Conservation (phyloP, 371 early-diverging fungal genomes). For the Syncephalastrum contaminatum region DNA sequence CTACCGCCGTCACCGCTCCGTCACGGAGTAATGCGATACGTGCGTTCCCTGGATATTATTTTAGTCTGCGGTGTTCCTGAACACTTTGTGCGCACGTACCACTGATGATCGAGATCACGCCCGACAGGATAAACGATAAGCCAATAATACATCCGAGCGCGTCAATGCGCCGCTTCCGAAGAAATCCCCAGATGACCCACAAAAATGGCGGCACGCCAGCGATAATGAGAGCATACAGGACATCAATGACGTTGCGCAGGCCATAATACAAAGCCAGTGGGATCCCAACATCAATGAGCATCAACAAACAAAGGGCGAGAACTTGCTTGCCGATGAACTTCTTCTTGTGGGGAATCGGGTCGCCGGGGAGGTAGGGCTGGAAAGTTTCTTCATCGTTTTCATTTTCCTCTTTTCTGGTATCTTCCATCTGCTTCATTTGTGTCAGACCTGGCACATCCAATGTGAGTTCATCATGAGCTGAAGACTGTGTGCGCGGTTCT, state of each 20-base stretch:
- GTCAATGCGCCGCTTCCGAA: slow-evolving; percentile 30
- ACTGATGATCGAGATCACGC: slow-evolving; percentile 35
- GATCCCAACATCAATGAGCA: slow-evolving; percentile 32
- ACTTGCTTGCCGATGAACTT: neutral
- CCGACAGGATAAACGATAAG: slow-evolving; percentile 40
- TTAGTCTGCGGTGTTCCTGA: neutral
- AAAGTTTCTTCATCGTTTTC: too few relatives aligned
- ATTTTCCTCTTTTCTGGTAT: too few relatives aligned
- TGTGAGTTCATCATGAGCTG: too few relatives aligned
- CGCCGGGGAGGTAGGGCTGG: slow-evolving; percentile 1
- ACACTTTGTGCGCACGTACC: slow-evolving; percentile 10
- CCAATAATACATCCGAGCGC: slow-evolving; percentile 39
- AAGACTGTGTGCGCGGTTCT: too few relatives aligned
- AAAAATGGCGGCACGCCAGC: slow-evolving; percentile 51
- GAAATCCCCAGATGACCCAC: slow-evolving; percentile 22
- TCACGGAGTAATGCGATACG: slow-evolving; percentile 46
- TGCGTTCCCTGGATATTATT: slow-evolving; percentile 27
- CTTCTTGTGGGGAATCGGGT: slow-evolving; percentile 1
- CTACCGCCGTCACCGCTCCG: slow-evolving; percentile 36
- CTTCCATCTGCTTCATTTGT: too few relatives aligned
- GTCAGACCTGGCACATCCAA: too few relatives aligned
- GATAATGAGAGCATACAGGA: slow-evolving; percentile 36
- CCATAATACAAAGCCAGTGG: slow-evolving; percentile 41
- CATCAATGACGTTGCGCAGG: slow-evolving; percentile 22
- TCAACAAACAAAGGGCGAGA: slow-evolving; percentile 10